These are phyloP conservation scores for Ophiostoma piceae DNA, from an alignment of 2,329 filamentous ascomycete species.

Conservation along the genomic window DNA sequence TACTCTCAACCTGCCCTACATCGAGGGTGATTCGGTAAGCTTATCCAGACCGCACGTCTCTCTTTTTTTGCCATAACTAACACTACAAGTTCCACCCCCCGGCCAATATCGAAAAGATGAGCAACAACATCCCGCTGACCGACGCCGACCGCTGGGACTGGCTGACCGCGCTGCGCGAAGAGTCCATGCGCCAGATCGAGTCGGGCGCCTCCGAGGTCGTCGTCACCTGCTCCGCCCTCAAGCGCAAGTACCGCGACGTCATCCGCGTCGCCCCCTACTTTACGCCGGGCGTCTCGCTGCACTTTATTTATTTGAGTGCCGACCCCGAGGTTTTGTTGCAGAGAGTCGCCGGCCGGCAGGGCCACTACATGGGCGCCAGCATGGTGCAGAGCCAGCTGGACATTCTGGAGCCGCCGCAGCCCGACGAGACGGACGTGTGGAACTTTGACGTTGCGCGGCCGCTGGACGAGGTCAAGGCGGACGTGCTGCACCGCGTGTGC, in stretches of 20 bases:
- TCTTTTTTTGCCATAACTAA: constrained; percentile 1
- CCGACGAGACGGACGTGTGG: constrained; percentile 66
- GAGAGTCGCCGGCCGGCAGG: constrained; percentile 67
- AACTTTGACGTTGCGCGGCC: constrained; percentile 61
- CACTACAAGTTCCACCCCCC: constrained; percentile 61
- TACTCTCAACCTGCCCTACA: constrained; percentile 60
- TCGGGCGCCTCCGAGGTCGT: constrained; percentile 69
- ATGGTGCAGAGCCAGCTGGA: constrained; percentile 95
- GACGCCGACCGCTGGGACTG: constrained; percentile 97
- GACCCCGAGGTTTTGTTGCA: constrained; percentile 68
- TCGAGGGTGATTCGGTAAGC: constrained; percentile 71
- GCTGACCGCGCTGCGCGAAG: constrained; percentile 73
- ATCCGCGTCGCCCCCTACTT: constrained; percentile 77
- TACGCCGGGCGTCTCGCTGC: constrained; percentile 66
- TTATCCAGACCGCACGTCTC: not conserved
- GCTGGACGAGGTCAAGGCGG: constrained; percentile 54
- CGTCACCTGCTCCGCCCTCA: constrained; percentile 90
- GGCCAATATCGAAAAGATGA: constrained; percentile 89
- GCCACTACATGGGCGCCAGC: constrained; percentile 90
- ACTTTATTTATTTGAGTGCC: constrained; percentile 88
- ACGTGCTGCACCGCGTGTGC: constrained; percentile 54
- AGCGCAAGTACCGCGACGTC: constrained; percentile 94
- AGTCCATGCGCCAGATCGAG: constrained; percentile 53
- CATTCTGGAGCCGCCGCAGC: constrained; percentile 73
- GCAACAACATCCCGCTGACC: constrained; percentile 72